Evolutionary conservation across 2,329 filamentous ascomycete genomes (phyloP), one percentile per base, ranked within the genome.

Genomic region (Graphiopsis chlorocephala): DNA sequence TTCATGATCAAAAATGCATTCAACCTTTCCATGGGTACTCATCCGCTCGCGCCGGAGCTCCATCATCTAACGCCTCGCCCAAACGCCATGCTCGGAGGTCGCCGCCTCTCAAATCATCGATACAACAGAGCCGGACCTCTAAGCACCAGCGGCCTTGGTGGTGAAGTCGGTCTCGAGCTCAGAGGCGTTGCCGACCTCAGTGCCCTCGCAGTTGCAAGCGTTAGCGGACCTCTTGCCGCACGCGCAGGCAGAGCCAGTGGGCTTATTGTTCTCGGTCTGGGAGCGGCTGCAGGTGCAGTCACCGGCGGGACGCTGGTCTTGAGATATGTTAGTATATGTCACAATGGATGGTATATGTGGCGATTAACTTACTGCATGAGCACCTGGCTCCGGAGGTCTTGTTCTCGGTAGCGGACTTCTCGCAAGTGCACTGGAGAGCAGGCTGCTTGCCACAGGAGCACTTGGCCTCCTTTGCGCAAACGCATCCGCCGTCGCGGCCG

Each of bases 361-460:
- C 59, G 50, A 35, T 60, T n/a, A 47, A 82, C 82, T 68, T 81
- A 85, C 92, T 86, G 83, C 93, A 96, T 52, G 90, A 93, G 84
- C 92, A 97, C 71, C 91, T 85, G 45, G 91, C 84, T 7, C 92
- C 92, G 7, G 82, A 78, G 64, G 91, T 76, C 47, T 80, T 80
- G 83, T 97, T 97, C 84, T 97, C 93, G 17, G 82, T 79, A 4
- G 84, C 69, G 4, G 93, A 85, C 78, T 92, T 93, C 73, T 87
- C 87, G 82, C 94, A 97, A 68, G 83, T 90, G 86, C 94, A 98
- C 77, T 93, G 84, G 57, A 97, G 87, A 58, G 94, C 94, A 4
- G 88, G 86, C 76, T 95, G 86, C 83, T 97, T 88, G 75, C 94
- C 94, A 78, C 94, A 98, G 17, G 92, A 96, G 86, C 93, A 97